These are phyloP conservation scores for Fistulinella cinereoalba DNA, from an alignment of 1,284 basidiomycete species.

Conservation along the genomic window DNA sequence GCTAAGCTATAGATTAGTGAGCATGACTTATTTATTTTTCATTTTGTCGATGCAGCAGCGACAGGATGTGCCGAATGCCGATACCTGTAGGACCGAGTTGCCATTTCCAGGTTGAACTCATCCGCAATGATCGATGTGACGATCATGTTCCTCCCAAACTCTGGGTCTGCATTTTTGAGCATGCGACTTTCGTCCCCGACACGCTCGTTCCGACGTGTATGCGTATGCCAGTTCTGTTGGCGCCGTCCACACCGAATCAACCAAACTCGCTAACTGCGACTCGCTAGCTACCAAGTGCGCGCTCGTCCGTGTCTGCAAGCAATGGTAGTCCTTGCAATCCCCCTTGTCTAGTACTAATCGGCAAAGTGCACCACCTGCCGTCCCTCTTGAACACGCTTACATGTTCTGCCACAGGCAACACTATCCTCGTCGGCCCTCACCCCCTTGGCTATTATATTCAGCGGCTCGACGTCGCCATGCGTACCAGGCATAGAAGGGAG, in stretches of 20 bases:
- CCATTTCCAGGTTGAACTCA: no score
- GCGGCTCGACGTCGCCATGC: constrained; percentile 36
- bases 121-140: no score
- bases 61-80: no score
- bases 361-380: constrained; percentile 20
- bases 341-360: constrained; percentile 35
- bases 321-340: constrained; percentile 36
- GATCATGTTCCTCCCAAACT: constrained; percentile 43
- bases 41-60: no score
- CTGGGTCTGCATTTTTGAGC: constrained; percentile 34
- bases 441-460: constrained; percentile 31
- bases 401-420: constrained; percentile 9
- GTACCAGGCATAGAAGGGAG: constrained; percentile 14
- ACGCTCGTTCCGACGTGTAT: constrained; percentile 28
- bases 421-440: constrained; percentile 5
- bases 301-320: constrained; percentile 39
- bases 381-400: constrained; percentile 26
- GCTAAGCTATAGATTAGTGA: no score
- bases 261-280: constrained; percentile 10
- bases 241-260: constrained; percentile 3
- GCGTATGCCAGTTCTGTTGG: constrained; percentile 16
- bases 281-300: constrained; percentile 33
- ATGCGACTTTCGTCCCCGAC: constrained; percentile 31
- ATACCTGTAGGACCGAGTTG: no score
- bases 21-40: no score